Evolutionary conservation across 495 filamentous ascomycete species (phyloP).

Genomic region (Xylaria palmicola): DNA sequence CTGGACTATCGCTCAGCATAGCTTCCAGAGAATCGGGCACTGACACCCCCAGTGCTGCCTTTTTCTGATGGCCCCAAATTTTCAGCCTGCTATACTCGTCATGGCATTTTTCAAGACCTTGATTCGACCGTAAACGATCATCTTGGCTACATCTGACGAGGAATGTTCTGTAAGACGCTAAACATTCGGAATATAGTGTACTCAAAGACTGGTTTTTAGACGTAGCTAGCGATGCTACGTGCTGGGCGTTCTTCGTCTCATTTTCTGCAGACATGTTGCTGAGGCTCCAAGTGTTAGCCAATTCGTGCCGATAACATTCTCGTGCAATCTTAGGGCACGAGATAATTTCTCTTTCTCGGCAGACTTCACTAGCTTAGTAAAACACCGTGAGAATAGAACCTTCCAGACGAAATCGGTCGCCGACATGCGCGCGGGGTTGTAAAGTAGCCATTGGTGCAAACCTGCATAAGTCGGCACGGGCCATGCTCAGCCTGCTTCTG

Average conservation of each 20-base stretch:
- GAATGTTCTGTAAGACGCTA: not conserved
- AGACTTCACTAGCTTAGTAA: too few species aligned
- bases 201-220: too few species aligned
- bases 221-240: too few species aligned
- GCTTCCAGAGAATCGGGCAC: not conserved
- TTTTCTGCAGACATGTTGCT: not conserved
- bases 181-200: not conserved
- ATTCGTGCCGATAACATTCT: not conserved
- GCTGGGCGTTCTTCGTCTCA: too few species aligned
- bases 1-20: not conserved
- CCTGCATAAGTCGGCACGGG: not conserved
- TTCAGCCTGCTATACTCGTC: not conserved
- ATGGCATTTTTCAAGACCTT: not conserved
- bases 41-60: not conserved
- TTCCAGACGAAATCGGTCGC: not conserved
- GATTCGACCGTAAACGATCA: not conserved
- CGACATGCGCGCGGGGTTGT: not conserved
- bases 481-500: too few species aligned
- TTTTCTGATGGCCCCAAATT: not conserved
- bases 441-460: not conserved
- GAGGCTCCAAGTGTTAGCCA: not conserved
- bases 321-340: not conserved
- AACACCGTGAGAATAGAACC: too few species aligned
- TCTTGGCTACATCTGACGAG: not conserved
- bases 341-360: not conserved